Percentiles rank a stretch among this genome's conserved stretches.
Evolutionary conservation across 495 filamentous ascomycete species (phyloP).

Genomic region (Penicillium silybi): DNA sequence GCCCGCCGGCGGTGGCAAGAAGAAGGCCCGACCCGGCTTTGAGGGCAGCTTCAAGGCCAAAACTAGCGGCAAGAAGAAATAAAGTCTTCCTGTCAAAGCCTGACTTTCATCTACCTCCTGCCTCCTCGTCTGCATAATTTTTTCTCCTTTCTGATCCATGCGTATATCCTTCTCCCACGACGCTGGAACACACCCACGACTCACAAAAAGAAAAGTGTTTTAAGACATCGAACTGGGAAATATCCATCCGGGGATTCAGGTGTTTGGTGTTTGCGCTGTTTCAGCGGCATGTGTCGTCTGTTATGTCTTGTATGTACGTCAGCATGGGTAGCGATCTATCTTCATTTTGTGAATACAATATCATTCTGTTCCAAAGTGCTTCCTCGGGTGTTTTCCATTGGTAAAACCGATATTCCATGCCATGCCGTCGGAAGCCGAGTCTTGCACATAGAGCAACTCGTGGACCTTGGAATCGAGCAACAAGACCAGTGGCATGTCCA

Average conservation of each 20-base stretch:
- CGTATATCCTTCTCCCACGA: slow-evolving; percentile 4
- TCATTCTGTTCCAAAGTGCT: slow-evolving; percentile 16
- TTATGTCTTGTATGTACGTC: slow-evolving; percentile 30
- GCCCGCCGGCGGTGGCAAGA: slow-evolving; percentile 50
- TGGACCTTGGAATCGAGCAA: neutral
- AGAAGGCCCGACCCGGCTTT: slow-evolving; percentile 72
- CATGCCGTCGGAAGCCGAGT: neutral
- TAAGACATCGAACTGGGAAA: slow-evolving; percentile 28
- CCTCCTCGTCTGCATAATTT: slow-evolving; percentile 19
- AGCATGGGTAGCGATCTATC: slow-evolving; percentile 33
- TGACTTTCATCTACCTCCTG: slow-evolving; percentile 29
- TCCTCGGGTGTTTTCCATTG: neutral
- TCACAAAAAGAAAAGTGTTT: slow-evolving; percentile 29
- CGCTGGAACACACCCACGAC: slow-evolving; percentile 15
- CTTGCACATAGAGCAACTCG: neutral
- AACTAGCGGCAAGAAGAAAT: slow-evolving; percentile 44
- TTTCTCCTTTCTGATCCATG: slow-evolving; percentile 23
- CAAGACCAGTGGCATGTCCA: neutral
- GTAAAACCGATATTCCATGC: neutral
- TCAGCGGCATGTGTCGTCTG: slow-evolving; percentile 22
- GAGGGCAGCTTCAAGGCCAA: slow-evolving; percentile 82
- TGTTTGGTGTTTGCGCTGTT: slow-evolving; percentile 31
- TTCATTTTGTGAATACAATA: slow-evolving; percentile 32
- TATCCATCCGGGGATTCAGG: slow-evolving; percentile 31
- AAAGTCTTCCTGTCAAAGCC: slow-evolving; percentile 7